These are phyloP conservation scores for Beauveria sp. DNA, from an alignment of 2,329 filamentous ascomycete genomes.

Conservation along the genomic window DNA sequence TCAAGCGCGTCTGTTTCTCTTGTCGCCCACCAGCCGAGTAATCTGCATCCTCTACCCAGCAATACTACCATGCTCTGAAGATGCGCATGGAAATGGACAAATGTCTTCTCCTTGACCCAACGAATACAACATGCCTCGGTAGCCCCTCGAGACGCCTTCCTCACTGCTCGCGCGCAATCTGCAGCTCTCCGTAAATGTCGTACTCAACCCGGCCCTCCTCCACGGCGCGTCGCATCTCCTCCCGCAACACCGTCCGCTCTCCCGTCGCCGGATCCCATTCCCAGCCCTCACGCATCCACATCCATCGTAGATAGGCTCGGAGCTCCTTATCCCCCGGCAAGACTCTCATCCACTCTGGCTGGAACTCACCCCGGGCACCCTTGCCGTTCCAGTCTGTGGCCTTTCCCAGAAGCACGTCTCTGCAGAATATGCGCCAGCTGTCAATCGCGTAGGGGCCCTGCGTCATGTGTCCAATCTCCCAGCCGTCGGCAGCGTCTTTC, in stretches of 20 bases:
- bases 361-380: conserved; percentile 46
- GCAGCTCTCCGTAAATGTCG: conserved; percentile 41
- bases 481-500: conserved; percentile 37
- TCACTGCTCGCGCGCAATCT: conserved; percentile 27
- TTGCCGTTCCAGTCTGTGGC: conserved; percentile 60
- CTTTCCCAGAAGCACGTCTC: conserved; percentile 64
- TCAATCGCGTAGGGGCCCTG: conserved; percentile 78
- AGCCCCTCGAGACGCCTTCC: too few relatives aligned
- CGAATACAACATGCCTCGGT: too few relatives aligned
- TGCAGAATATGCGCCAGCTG: conserved; percentile 89
- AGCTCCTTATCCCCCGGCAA: conserved; percentile 79
- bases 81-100: too few relatives aligned
- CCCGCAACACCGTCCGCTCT: conserved; percentile 44
- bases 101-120: too few relatives aligned
- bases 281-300: conserved; percentile 84
- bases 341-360: conserved; percentile 88
- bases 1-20: too few relatives aligned
- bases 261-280: conserved; percentile 71
- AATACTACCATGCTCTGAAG: too few relatives aligned
- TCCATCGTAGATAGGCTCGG: conserved; percentile 79
- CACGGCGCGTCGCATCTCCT: conserved; percentile 48
- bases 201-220: conserved; percentile 50
- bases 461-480: conserved; percentile 82
- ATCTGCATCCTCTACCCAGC: too few relatives aligned
- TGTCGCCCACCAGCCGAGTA: too few relatives aligned